Percentiles rank a stretch among this genome's conserved stretches.
Evolutionary conservation across 352 stramenopile genomes (phyloP).

Genomic region (Phytophthora rubi): DNA sequence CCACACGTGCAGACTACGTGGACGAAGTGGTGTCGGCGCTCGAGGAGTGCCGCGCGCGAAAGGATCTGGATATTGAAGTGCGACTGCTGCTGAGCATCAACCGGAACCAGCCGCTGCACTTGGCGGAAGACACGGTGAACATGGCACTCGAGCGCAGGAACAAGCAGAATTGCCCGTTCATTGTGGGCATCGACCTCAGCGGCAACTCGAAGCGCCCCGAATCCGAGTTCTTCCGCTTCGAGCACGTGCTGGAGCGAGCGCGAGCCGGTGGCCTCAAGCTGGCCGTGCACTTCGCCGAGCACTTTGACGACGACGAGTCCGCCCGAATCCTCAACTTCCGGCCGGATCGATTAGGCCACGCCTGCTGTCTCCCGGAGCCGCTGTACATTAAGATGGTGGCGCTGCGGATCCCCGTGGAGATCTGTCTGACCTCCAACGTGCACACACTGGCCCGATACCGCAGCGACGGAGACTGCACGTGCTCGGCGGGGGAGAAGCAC

Average conservation of each 20-base stretch:
- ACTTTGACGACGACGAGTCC: constrained; percentile 86
- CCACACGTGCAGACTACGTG: constrained; percentile 71
- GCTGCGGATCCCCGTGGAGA: constrained; percentile 90
- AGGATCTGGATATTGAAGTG: constrained; percentile 73
- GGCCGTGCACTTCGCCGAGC: constrained; percentile 93
- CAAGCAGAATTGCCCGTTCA: constrained; percentile 49
- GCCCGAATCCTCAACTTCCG: constrained; percentile 85
- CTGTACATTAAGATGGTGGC: constrained; percentile 75
- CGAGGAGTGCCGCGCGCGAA: constrained; percentile 61
- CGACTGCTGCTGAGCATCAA: constrained; percentile 86
- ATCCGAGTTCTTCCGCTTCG: constrained; percentile 88
- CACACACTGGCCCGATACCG: constrained; percentile 91
- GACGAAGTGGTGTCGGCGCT: constrained; percentile 71
- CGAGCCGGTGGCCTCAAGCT: constrained; percentile 81
- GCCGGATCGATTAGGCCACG: constrained; percentile 93
- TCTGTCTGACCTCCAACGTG: constrained; percentile 95
- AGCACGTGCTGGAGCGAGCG: constrained; percentile 74
- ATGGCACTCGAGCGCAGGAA: constrained; percentile 63
- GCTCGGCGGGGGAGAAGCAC: constrained; percentile 39
- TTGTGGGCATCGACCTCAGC: constrained; percentile 89
- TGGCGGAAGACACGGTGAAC: constrained; percentile 71
- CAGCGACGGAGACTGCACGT: constrained; percentile 40
- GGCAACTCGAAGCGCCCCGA: constrained; percentile 81
- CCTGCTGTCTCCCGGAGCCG: constrained; percentile 78
- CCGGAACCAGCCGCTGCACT: constrained; percentile 63